Evolutionary conservation across 169 alveolate species (phyloP).

Genomic region (Plasmodium fragile): DNA sequence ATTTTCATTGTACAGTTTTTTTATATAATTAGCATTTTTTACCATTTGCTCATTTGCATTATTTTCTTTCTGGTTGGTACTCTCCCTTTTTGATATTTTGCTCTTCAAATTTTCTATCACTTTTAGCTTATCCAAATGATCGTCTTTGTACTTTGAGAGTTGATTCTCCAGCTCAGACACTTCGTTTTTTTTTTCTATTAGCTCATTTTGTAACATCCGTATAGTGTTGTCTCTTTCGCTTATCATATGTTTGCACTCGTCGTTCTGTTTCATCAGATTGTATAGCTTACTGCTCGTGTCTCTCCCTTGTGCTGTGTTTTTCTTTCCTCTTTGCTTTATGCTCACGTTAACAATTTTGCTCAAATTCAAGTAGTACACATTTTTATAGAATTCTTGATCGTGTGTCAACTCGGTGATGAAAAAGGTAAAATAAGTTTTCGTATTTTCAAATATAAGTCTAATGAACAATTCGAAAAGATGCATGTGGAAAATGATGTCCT

Average conservation of each 20-base stretch:
- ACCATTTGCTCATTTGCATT: not conserved
- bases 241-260: conserved; percentile 29
- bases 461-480: conserved; percentile 54
- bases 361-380: conserved; percentile 55
- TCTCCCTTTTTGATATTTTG: conserved; percentile 27
- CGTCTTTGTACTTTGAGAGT: conserved; percentile 30
- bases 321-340: not conserved
- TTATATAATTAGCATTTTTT: conserved; percentile 57
- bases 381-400: conserved; percentile 34
- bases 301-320: not conserved
- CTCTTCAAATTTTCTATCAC: conserved; percentile 30
- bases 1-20: conserved; percentile 63
- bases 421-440: conserved; percentile 61
- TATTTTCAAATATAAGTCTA: conserved; percentile 59
- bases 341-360: conserved; percentile 41
- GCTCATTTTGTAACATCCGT: conserved; percentile 24
- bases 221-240: conserved; percentile 28
- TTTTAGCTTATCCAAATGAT: conserved; percentile 27
- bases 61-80: not conserved
- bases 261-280: conserved; percentile 18
- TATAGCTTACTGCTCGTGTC: not conserved
- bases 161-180: conserved; percentile 13
- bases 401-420: conserved; percentile 30
- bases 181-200: conserved; percentile 4
- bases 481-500: conserved; percentile 44